A percentile compares a stretch with the other conserved stretches of the same genome.
Evolutionary conservation across 1,284 basidiomycete species (phyloP).

Genomic region (Fomitiporia mediterranea): DNA sequence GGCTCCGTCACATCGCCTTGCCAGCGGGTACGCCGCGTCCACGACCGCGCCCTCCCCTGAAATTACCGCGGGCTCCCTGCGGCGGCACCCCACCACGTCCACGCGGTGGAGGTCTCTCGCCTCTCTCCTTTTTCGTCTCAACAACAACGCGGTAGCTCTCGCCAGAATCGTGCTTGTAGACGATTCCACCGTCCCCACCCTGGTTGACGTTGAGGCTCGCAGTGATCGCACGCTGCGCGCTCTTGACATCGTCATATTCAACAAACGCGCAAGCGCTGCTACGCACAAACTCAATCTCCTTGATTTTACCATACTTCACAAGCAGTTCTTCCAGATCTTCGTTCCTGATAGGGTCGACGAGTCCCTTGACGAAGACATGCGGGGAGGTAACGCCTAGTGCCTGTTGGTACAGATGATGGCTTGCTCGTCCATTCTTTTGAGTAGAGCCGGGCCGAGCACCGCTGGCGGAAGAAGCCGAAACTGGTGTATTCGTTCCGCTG

Average conservation of each 20-base stretch:
- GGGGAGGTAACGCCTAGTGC: constrained; percentile 61
- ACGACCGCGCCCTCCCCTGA: constrained; percentile 14
- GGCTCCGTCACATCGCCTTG: not conserved
- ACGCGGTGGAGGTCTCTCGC: constrained; percentile 31
- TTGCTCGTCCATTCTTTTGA: not conserved
- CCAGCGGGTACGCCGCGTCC: constrained; percentile 10
- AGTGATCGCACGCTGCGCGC: constrained; percentile 81
- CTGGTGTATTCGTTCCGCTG: constrained; percentile 49
- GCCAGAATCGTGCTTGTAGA: constrained; percentile 42
- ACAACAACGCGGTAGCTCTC: constrained; percentile 33
- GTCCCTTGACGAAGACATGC: constrained; percentile 83
- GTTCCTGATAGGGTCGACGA: constrained; percentile 70
- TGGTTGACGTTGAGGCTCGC: constrained; percentile 58
- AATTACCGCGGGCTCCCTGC: constrained; percentile 13
- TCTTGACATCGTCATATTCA: constrained; percentile 78
- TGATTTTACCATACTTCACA: constrained; percentile 70
- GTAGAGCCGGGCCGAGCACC: constrained; percentile 26
- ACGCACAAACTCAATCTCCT: constrained; percentile 86
- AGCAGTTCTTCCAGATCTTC: constrained; percentile 56
- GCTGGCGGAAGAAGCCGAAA: constrained; percentile 29
- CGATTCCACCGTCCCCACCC: constrained; percentile 88
- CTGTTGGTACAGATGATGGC: constrained; percentile 35
- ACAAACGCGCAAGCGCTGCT: constrained; percentile 91
- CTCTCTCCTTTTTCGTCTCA: constrained; percentile 47
- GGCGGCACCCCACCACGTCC: constrained; percentile 21